A percentile compares a stretch with the other conserved stretches of the same genome.
These are phyloP conservation scores for Penicillium fuscoglaucum DNA, from an alignment of 2,329 filamentous ascomycete species.

Conservation along the genomic window DNA sequence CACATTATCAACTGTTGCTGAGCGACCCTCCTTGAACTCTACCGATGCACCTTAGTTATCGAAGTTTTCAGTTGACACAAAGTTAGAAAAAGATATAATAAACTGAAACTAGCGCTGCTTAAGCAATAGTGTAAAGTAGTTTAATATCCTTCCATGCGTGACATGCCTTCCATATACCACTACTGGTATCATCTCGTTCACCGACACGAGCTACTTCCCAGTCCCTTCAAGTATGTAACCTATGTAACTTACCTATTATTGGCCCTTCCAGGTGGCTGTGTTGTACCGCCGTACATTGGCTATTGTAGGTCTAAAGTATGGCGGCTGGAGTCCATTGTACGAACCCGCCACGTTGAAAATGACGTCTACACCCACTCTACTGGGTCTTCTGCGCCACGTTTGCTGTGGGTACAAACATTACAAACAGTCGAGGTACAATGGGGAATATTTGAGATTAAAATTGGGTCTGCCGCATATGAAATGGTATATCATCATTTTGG, in stretches of 20 bases:
- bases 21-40: not conserved
- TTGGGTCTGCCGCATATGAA: not conserved
- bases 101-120: not conserved
- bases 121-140: no score
- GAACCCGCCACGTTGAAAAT: slow-evolving; percentile 1
- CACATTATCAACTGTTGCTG: not conserved
- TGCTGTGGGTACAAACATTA: not conserved
- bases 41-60: not conserved
- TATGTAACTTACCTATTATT: not conserved
- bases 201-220: not conserved
- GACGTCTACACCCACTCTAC: slow-evolving; percentile 1
- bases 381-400: not conserved
- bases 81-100: not conserved
- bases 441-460: not conserved
- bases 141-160: not conserved
- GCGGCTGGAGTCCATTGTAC: not conserved
- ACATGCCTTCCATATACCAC: not conserved
- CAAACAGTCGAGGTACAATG: not conserved
- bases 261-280: not conserved
- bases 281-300: not conserved
- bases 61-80: not conserved
- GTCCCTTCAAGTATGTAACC: not conserved
- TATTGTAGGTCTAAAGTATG: not conserved
- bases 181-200: no score
- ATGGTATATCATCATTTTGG: not conserved